These are phyloP conservation scores for Sporobolomyces phaffii DNA, from an alignment of 768 basidiomycete species.

Conservation along the genomic window DNA sequence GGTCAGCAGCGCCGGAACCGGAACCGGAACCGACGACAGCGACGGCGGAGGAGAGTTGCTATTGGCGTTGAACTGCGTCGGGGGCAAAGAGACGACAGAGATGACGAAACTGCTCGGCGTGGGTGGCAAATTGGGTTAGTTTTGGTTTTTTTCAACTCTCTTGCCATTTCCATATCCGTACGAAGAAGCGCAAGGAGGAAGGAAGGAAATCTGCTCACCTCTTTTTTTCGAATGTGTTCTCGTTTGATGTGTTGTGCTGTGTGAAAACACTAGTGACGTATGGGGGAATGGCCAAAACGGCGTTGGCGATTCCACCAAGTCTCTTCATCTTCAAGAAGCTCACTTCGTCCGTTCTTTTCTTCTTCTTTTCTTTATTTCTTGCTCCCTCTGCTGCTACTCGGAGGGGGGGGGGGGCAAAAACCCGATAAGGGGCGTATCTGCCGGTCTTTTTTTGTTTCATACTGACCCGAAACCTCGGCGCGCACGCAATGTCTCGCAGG, in stretches of 20 bases:
- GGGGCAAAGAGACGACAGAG: conserved; percentile 62
- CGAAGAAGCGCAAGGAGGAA: no score
- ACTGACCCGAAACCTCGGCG: no score
- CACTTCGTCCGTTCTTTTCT: conserved; percentile 57
- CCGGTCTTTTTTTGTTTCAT: no score
- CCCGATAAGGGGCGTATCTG: no score
- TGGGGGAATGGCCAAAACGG: conserved; percentile 82
- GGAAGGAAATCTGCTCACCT: no score
- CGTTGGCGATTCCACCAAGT: conserved; percentile 68
- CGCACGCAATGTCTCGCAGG: no score
- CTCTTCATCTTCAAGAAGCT: conserved; percentile 80
- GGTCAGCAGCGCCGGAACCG: conserved; percentile 56
- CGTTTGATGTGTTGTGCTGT: no score
- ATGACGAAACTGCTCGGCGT: conserved; percentile 64
- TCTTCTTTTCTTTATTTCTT: neutral
- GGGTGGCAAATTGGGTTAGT: conserved; percentile 27
- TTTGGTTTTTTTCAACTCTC: neutral
- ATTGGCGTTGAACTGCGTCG: conserved; percentile 57
- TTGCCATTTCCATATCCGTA: no score
- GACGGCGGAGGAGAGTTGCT: conserved; percentile 52
- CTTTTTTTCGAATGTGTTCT: no score
- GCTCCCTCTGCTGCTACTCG: no score
- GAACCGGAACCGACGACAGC: no score
- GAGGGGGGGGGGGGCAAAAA: no score
- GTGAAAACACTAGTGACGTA: conserved; percentile 62